phyloP scores from a whole-genome alignment of 2,329 filamentous ascomycete genomes.

The Microcyclospora pomicola region DNA sequence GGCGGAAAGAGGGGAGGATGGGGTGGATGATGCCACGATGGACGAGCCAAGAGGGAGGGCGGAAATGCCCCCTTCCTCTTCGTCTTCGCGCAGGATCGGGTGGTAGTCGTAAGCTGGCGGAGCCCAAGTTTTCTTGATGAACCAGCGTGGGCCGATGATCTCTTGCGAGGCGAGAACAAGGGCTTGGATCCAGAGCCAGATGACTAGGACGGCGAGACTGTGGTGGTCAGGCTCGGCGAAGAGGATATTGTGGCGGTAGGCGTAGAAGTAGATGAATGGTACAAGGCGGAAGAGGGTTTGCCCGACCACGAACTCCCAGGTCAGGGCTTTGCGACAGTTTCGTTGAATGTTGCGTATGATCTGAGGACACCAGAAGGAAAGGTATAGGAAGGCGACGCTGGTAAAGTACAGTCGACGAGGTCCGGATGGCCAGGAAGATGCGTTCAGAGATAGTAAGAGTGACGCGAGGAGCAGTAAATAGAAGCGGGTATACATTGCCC shows the following conservation, averaged over 20 bases:
- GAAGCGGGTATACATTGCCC: conserved; percentile 47
- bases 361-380: conserved; percentile 87
- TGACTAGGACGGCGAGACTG: conserved; percentile 50
- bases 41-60: conserved; percentile 59
- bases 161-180: conserved; percentile 68
- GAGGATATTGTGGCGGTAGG: conserved; percentile 63
- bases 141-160: conserved; percentile 76
- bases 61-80: conserved; percentile 46
- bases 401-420: conserved; percentile 45
- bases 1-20: conserved; percentile 14
- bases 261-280: conserved; percentile 77
- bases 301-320: conserved; percentile 79
- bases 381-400: conserved; percentile 55
- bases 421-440: conserved; percentile 41
- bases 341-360: conserved; percentile 80
- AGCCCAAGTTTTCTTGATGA: conserved; percentile 55
- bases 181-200: conserved; percentile 82
- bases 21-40: conserved; percentile 12
- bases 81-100: conserved; percentile 71
- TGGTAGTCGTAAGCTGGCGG: conserved; percentile 85
- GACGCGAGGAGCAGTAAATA: conserved; percentile 45
- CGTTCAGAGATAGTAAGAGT: conserved; percentile 46
- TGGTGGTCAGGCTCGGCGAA: conserved; percentile 56
- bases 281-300: conserved; percentile 66
- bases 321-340: conserved; percentile 81